Evolutionary conservation across 2,329 filamentous ascomycete species (phyloP).

Genomic region (Aspergillus ruber): DNA sequence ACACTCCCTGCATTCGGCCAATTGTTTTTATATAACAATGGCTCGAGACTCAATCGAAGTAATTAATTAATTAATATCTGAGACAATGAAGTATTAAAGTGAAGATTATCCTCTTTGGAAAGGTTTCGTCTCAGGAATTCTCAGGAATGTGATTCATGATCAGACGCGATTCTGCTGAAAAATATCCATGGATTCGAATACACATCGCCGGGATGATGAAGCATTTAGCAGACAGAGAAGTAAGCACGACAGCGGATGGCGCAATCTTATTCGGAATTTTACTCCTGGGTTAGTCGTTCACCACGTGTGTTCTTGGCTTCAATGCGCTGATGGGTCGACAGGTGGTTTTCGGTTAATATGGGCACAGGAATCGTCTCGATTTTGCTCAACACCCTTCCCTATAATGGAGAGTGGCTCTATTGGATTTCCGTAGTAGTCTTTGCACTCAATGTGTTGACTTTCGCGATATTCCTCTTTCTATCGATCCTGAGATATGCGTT

Average conservation of each 20-base stretch:
- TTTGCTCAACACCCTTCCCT: slow-evolving; percentile 27
- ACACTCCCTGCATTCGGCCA: background rate
- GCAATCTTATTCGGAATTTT: slow-evolving; percentile 23
- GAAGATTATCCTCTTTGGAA: too few species aligned
- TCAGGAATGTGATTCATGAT: too few species aligned
- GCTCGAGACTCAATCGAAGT: too few species aligned
- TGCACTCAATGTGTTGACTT: slow-evolving; percentile 22
- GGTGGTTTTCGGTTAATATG: slow-evolving; percentile 34
- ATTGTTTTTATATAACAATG: background rate
- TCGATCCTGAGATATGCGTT: slow-evolving; percentile 54
- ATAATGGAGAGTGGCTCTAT: slow-evolving; percentile 30
- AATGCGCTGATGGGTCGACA: slow-evolving; percentile 5
- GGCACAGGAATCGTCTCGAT: slow-evolving; percentile 33
- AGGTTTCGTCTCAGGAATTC: too few species aligned
- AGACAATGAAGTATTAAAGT: too few species aligned
- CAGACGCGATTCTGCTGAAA: too few species aligned
- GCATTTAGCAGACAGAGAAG: background rate
- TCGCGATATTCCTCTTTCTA: slow-evolving; percentile 32
- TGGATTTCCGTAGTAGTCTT: slow-evolving; percentile 27
- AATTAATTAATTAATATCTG: too few species aligned
- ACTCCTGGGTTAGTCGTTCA: slow-evolving; percentile 30
- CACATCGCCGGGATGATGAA: background rate
- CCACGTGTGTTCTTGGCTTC: background rate
- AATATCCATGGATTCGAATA: too few species aligned
- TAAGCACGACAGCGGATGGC: slow-evolving; percentile 24